Conservation (phyloP, 176 grass and related monocot genomes). For the Zea luxurians region DNA sequence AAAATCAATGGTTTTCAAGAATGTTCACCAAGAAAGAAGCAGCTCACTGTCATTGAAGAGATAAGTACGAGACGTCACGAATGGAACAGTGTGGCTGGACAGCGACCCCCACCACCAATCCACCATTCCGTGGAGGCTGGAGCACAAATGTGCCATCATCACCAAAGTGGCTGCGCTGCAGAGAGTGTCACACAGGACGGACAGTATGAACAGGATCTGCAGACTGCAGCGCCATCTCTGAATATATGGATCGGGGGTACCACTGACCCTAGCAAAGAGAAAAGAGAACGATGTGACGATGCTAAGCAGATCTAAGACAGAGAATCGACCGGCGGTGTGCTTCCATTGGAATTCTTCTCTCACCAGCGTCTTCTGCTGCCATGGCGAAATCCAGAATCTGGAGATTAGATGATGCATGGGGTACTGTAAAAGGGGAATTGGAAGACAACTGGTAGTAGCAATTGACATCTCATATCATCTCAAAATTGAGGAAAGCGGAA, state of each 20-base stretch:
- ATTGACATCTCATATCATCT: not conserved
- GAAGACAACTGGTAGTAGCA: not conserved
- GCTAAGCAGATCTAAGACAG: constrained; percentile 33
- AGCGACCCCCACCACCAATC: constrained; percentile 8
- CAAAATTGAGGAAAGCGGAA: not conserved
- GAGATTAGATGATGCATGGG: not conserved
- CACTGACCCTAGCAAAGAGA: constrained; percentile 30
- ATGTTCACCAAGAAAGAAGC: not conserved
- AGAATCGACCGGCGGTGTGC: not conserved
- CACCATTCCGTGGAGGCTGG: constrained; percentile 14
- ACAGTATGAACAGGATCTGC: constrained; percentile 38
- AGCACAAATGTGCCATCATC: constrained; percentile 7
- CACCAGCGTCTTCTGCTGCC: not conserved
- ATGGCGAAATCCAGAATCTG: not conserved
- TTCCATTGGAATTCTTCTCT: not conserved
- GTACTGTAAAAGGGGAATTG: not conserved
- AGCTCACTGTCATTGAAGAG: not conserved
- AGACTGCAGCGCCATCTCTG: not conserved
- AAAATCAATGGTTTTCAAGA: not conserved
- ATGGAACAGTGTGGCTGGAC: constrained; percentile 42
- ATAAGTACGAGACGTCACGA: constrained; percentile 35
- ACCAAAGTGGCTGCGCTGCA: not conserved
- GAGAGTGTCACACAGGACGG: constrained; percentile 6
- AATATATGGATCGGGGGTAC: not conserved
- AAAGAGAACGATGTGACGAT: not conserved